Evolutionary conservation across 345 rosid species (phyloP), one percentile per base, ranked within the genome.

Genomic region (Citrus maxima): DNA sequence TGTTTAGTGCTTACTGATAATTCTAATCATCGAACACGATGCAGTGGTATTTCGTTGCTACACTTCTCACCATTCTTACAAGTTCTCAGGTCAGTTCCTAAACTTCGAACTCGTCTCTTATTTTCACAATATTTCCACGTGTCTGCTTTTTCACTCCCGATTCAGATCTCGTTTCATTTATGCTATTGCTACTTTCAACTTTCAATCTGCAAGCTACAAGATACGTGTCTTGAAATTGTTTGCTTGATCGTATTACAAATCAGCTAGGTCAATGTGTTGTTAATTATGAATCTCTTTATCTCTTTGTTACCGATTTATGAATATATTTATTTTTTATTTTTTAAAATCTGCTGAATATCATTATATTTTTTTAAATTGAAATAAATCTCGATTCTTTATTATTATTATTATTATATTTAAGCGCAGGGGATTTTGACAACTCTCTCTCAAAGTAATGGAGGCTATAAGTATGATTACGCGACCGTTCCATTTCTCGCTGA

Each of bases 401-500:
- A 16, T 21, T 37, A 46, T 46, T 42, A 10, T 46, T 42, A 42
- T 74, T 19, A 32, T 56, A 40, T 40, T 40, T 10, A 40, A 0
- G 66, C 32, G 13, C 71, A 95, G 99, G 99, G 99, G 72, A 97
- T 97, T 70, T 85, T 94, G 73, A 97, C 98, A 3, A 90, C 98
- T 32, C 92, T 94, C n/a, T 93, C 99, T 66, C 98, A 96, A 81
- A 90, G 89, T 77, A 84, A 93, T 82, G 98, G 99, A 65, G 89
- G 83, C 60, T 97, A 97, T 70, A 85, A 86, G 77, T 94, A 94
- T 76, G 98, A 97, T 77, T 97, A 93, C 75, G 98, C 99, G 0
- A 97, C 99, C 12, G 90, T 97, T 80, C 98, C 98, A 1, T 97
- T 94, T 87, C 93, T 97, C 40, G 98, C 98, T 3, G 98, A 97